Evolutionary conservation across 1,284 basidiomycete species (phyloP).

Genomic region (Testicularia cyperi): DNA sequence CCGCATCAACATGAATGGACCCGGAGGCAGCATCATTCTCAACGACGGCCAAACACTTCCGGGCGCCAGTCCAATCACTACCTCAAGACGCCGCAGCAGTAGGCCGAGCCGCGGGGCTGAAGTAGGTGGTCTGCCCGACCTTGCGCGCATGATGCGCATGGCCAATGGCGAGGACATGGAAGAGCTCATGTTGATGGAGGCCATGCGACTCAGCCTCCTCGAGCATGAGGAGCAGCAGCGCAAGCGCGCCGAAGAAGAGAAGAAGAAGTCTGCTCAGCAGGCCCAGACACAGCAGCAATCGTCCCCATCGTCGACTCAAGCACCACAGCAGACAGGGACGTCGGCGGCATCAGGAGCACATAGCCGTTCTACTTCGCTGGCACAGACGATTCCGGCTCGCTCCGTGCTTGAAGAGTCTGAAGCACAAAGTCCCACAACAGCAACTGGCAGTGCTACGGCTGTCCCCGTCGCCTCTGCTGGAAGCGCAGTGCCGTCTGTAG

Average conservation of each 20-base stretch:
- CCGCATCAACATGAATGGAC: constrained; percentile 45
- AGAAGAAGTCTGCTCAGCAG: constrained; percentile 14
- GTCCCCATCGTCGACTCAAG: constrained; percentile 1
- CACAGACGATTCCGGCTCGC: constrained; percentile 1
- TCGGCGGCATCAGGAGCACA: too few relatives aligned
- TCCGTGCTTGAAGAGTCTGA: constrained; percentile 30
- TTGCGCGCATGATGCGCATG: constrained; percentile 79
- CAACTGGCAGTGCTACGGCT: background rate
- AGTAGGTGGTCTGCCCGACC: constrained; percentile 63
- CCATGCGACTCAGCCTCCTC: constrained; percentile 89
- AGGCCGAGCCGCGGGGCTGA: constrained; percentile 20
- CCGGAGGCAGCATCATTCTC: constrained; percentile 58
- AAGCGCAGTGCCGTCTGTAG: too few relatives aligned
- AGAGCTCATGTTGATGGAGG: constrained; percentile 98
- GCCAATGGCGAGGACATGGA: constrained; percentile 82
- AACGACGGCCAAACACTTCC: constrained; percentile 45
- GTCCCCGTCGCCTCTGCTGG: too few relatives aligned
- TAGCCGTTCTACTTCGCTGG: too few relatives aligned
- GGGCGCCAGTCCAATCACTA: constrained; percentile 8
- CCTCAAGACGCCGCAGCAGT: constrained; percentile 31
- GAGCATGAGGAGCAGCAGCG: constrained; percentile 71
- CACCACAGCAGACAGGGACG: constrained; percentile 5
- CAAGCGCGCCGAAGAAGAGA: constrained; percentile 55
- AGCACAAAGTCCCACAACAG: constrained; percentile 1
- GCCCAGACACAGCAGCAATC: background rate